Conservation (phyloP, 306 rosid species). For the Oxytropis ochrocephala region DNA sequence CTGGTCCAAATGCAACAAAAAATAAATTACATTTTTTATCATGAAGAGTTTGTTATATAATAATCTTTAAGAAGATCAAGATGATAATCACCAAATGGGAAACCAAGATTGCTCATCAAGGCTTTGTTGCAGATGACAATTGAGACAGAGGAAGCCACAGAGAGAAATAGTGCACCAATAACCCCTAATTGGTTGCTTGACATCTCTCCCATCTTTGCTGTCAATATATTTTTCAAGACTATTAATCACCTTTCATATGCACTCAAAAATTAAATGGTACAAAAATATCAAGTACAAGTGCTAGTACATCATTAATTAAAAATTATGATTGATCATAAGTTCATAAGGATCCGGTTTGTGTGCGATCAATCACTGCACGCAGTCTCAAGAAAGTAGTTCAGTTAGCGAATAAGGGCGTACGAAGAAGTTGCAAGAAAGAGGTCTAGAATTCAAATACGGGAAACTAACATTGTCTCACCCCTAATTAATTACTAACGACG, state of each 20-base stretch:
- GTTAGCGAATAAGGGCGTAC: no score
- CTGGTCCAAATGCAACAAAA: conserved; percentile 20
- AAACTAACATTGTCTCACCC: no score
- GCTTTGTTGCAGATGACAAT: conserved; percentile 99
- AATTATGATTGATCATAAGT: background rate
- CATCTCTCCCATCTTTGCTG: conserved; percentile 85
- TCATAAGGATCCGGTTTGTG: no score
- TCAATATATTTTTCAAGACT: background rate
- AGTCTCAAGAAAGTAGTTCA: no score
- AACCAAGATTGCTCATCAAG: conserved; percentile 97
- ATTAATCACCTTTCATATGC: background rate
- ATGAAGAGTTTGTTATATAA: background rate
- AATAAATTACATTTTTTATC: background rate
- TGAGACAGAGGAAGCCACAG: conserved; percentile 96
- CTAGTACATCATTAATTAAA: background rate
- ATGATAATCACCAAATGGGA: conserved; percentile 66
- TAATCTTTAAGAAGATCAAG: background rate
- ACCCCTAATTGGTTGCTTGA: conserved; percentile 76
- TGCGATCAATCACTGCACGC: no score
- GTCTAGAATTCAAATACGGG: no score
- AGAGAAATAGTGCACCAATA: conserved; percentile 84
- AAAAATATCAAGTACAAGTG: background rate
- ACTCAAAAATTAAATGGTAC: background rate
- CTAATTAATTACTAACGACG: no score
- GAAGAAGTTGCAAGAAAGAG: no score